Base-by-base conservation (phyloP, 2,329 filamentous ascomycete species). In the Myotisia sp. region DNA sequence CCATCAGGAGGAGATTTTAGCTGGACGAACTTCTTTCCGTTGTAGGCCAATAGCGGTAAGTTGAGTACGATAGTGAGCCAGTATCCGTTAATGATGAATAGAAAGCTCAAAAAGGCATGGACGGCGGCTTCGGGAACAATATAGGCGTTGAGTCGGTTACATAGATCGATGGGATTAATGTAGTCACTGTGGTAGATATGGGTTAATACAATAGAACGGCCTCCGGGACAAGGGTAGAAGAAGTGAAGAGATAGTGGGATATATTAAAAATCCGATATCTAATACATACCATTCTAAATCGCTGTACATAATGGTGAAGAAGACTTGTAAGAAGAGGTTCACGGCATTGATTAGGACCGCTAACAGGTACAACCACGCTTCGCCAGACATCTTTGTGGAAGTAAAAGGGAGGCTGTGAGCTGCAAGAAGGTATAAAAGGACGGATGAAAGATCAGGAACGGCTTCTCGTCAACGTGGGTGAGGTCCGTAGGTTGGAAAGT, bases 301-400 rank as follows among this genome's bases (percentile, higher is more conserved):
- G 63, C 84, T 93, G 68, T 95, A 98, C 92, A 98, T 98, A 58
- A 98, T 98, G 39, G 90, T 98, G 69, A 98, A 98, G 74, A 98
- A 98, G 52, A 98, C 90, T 68, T 98, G 92, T 38, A 98, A 73
- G 65, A 98, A 98, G 55, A 98, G 74, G 71, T 98, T 98, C 75
- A 98, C 86, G 68, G 90, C 90, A 69, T 98, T 98, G 70, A 98
- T 92, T 59, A 98, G 74, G 63, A 98, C 92, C 65, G 87, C 79
- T 64, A 98, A 72, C 53, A 98, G 77, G 69, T 92, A 98, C 60
- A 98, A 70, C 90, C 90, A 94, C 60, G 86, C 86, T 74, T 94
- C 86, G 63, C 86, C 86, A 54, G 86, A 93, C 86, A 94, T 94
- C 56, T 59, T 76, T 60, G 48, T 39, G 18, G 33, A 27, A 17